Evolutionary conservation across 768 basidiomycete species (phyloP).

Genomic region (Exidia glandulosa): DNA sequence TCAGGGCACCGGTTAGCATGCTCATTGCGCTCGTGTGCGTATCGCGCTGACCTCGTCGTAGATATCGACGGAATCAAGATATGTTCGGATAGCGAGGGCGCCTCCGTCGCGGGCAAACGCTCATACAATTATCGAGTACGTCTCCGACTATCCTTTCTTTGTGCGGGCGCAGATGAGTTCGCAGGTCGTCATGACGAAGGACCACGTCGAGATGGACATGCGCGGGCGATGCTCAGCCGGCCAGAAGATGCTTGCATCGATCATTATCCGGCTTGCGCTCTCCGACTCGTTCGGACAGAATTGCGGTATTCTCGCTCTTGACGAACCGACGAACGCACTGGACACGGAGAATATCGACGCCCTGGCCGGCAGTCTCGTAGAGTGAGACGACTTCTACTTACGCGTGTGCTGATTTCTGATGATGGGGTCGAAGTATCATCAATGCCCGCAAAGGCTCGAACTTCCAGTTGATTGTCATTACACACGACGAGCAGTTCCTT

Average conservation of each 20-base stretch:
- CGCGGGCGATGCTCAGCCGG: constrained; percentile 96
- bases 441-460: constrained; percentile 82
- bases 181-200: constrained; percentile 98
- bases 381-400: constrained; percentile 56
- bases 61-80: constrained; percentile 98
- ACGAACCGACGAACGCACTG: constrained; percentile 96
- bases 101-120: constrained; percentile 54
- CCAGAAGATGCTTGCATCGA: constrained; percentile 96
- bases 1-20: constrained; percentile 95
- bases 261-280: constrained; percentile 92
- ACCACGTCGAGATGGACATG: constrained; percentile 99
- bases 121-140: constrained; percentile 94
- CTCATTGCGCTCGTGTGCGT: constrained; percentile 4
- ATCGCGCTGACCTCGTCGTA: constrained; percentile 19
- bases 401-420: not conserved
- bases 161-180: constrained; percentile 1
- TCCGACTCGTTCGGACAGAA: constrained; percentile 97
- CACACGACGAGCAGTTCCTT: constrained; percentile 94
- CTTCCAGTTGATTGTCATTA: constrained; percentile 95
- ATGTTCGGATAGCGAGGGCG: constrained; percentile 85
- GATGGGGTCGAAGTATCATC: constrained; percentile 56
- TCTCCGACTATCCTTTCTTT: constrained; percentile 9
- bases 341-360: constrained; percentile 96
- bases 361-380: constrained; percentile 80
- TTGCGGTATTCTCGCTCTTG: constrained; percentile 93